Conservation (phyloP, 441 rosid genomes). For the Populus tomentosa region DNA sequence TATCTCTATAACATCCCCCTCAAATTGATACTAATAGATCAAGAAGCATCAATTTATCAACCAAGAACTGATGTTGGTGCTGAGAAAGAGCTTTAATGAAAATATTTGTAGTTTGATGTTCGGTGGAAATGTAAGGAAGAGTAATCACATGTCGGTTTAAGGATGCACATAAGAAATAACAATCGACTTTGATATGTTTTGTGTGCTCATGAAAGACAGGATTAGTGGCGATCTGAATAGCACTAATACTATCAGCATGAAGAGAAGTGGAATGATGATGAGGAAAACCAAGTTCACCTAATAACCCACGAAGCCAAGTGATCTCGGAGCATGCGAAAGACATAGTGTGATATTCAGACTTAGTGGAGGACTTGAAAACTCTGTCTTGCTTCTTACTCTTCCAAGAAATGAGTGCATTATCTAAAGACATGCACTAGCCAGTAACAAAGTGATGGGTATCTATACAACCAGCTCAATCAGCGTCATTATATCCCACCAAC, state of each 20-base stretch:
- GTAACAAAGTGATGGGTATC: no score
- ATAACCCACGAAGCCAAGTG: background rate
- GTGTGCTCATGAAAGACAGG: background rate
- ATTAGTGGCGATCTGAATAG: rapidly evolving
- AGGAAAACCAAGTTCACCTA: background rate
- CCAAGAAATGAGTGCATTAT: no score
- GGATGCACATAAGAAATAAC: background rate
- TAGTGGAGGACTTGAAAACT: no score
- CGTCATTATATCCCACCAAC: background rate
- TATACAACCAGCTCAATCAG: rapidly evolving
- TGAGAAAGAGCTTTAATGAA: background rate
- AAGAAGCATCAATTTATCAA: no score
- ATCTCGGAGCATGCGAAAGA: background rate
- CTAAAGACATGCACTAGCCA: no score
- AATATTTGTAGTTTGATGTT: background rate
- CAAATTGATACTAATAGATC: no score
- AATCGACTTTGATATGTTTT: background rate
- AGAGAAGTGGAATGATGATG: background rate
- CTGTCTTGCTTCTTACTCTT: no score
- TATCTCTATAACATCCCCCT: no score
- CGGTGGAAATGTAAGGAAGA: background rate
- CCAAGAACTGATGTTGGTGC: background rate
- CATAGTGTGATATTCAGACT: rapidly evolving
- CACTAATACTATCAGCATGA: background rate
- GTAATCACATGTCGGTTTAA: background rate